Percentiles rank a stretch among this genome's conserved stretches.
Conservation (phyloP, 441 rosid species). For the Rhodomyrtus psidioides region DNA sequence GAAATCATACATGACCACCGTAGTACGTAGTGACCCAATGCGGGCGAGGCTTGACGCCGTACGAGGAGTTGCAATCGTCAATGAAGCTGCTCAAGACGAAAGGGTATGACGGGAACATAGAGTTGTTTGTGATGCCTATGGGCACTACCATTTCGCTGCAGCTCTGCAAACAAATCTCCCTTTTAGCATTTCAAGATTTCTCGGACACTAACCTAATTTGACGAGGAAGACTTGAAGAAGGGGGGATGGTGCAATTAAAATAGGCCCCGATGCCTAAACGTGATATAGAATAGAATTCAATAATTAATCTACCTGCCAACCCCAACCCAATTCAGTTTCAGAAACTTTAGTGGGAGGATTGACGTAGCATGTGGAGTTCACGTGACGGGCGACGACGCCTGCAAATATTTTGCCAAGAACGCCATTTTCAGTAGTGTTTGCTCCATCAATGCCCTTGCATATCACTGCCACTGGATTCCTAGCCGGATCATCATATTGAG, state of each 20-base stretch:
- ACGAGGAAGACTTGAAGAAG: background rate
- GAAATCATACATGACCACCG: background rate
- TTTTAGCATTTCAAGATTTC: background rate
- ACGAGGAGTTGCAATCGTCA: background rate
- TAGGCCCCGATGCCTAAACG: background rate
- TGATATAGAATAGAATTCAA: no score
- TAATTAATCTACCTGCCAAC: slow-evolving; percentile 15
- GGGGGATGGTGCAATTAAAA: no score
- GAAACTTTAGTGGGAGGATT: background rate
- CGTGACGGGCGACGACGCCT: slow-evolving; percentile 2
- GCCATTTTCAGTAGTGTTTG: background rate
- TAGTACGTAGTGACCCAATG: background rate
- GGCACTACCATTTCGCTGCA: slow-evolving; percentile 25
- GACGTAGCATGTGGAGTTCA: slow-evolving; percentile 3
- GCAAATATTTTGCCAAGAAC: slow-evolving; percentile 14
- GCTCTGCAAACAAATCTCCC: background rate
- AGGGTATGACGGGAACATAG: slow-evolving; percentile 9
- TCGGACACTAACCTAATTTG: background rate
- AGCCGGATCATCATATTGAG: slow-evolving; percentile 13
- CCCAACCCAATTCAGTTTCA: slow-evolving; percentile 18
- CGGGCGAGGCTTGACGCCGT: background rate
- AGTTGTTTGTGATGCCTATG: slow-evolving; percentile 4
- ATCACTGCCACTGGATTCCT: background rate
- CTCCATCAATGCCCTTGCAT: slow-evolving; percentile 15
- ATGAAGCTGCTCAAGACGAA: background rate